Evolutionary conservation across 305 asterid genomes (phyloP), one percentile per base, ranked within the genome.

Genomic region (Fraxinus dipetala): DNA sequence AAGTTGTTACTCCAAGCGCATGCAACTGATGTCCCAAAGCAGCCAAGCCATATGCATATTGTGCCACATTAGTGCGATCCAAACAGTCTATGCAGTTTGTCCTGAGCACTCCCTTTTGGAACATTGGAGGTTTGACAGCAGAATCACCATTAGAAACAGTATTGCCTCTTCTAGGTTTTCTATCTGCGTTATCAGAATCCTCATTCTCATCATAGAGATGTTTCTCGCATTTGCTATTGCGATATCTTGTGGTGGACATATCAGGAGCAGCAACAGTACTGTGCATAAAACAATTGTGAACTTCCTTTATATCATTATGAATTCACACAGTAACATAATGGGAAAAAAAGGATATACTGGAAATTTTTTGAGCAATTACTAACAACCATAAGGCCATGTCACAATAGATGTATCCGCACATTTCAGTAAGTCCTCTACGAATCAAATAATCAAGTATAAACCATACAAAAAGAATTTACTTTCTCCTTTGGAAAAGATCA

Each of bases 41-140:
- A 91, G 92, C 97, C 93, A 94, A 89, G 36, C 99, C 99, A 84
- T 96, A 96, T 20, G 98, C 98, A 88, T 93, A 96, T 79, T 96
- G 99, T 3, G 98, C 99, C 80, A 96, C 99, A 86, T 96, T 96
- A 54, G 99, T 96, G 72, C 99, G 96, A 90, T 96, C 99, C 91
- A 96, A 89, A 85, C 99, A 96, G 83, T 96, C 99, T 85, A 96
- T 94, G 92, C 99, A 96, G 83, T 96, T 96, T 79, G 99, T 96
- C 82, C 99, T 91, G 28, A 96, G 97, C 82, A 96, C 98, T 70
- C 99, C 99, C 54, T 86, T 91, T 82, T 96, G 99, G 88, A 94
- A 77, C 85, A 77, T 85, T 85, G 91, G 90, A 48, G 91, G 91
- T 89, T 87, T 88, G 83, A 83, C 88, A 85, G 88, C 87, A 84